These are phyloP conservation scores for Arbutus unedo DNA, from an alignment of 148 eudicot species.

Conservation along the genomic window DNA sequence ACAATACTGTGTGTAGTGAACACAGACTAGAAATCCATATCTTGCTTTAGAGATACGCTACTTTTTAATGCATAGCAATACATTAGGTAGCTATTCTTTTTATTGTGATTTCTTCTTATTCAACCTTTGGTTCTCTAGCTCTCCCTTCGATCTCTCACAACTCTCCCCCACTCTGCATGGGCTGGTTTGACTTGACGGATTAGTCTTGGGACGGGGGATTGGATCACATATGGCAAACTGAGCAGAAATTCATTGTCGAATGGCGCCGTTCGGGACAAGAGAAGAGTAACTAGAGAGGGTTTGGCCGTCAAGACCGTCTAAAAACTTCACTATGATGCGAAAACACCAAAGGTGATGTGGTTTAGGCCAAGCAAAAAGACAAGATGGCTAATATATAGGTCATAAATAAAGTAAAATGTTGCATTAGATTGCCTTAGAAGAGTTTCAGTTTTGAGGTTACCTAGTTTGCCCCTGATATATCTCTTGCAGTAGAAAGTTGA, in stretches of 20 bases:
- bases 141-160: too few relatives aligned
- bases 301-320: background rate
- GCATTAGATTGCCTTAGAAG: background rate
- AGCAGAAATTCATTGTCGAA: background rate
- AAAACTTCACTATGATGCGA: slow-evolving; percentile 2
- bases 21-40: too few relatives aligned
- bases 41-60: too few relatives aligned
- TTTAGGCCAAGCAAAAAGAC: background rate
- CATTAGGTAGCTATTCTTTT: too few relatives aligned
- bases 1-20: background rate
- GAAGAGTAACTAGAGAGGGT: background rate
- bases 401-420: background rate
- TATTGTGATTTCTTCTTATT: too few relatives aligned
- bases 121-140: too few relatives aligned
- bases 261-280: background rate
- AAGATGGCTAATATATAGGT: background rate
- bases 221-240: background rate
- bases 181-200: too few relatives aligned
- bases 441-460: background rate
- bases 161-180: too few relatives aligned
- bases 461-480: background rate
- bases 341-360: background rate
- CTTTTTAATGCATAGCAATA: too few relatives aligned
- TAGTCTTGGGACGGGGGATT: too few relatives aligned
- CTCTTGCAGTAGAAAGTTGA: background rate